A percentile compares a stretch with the other conserved stretches of the same genome.
These are phyloP conservation scores for Tephrocybe sp. DNA, from an alignment of 768 basidiomycete species.

Conservation along the genomic window DNA sequence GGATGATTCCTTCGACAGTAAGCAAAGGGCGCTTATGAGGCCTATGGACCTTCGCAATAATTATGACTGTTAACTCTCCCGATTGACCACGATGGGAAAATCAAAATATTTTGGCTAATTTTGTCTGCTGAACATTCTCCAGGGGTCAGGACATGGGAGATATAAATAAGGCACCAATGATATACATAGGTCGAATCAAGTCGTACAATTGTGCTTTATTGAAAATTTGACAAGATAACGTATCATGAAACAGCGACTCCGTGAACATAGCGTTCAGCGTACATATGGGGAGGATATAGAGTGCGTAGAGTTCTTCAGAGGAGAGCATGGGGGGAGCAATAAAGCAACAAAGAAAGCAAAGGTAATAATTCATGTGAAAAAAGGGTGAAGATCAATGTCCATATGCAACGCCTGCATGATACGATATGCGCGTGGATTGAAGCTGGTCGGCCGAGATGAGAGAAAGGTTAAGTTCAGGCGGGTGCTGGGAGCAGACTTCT, in stretches of 20 bases:
- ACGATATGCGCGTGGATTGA: background rate
- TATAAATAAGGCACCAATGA: slow-evolving; percentile 36
- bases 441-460: no score
- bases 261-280: background rate
- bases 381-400: slow-evolving; percentile 1
- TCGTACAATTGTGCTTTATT: no score
- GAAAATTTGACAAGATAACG: background rate
- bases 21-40: no score
- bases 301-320: background rate
- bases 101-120: slow-evolving; percentile 2
- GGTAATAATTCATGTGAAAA: slow-evolving; percentile 20
- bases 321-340: slow-evolving; percentile 22
- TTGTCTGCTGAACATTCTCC: slow-evolving; percentile 32
- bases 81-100: no score
- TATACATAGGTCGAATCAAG: no score
- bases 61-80: no score
- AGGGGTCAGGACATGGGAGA: slow-evolving; percentile 38
- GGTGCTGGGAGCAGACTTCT: slow-evolving; percentile 34
- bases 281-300: background rate
- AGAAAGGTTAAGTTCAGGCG: slow-evolving; percentile 16
- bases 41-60: no score
- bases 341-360: slow-evolving; percentile 22
- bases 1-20: no score
- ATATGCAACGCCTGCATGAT: no score
- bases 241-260: background rate